phyloP scores from a whole-genome alignment of 108 stramenopile species.

The Craspedostauros australis region DNA sequence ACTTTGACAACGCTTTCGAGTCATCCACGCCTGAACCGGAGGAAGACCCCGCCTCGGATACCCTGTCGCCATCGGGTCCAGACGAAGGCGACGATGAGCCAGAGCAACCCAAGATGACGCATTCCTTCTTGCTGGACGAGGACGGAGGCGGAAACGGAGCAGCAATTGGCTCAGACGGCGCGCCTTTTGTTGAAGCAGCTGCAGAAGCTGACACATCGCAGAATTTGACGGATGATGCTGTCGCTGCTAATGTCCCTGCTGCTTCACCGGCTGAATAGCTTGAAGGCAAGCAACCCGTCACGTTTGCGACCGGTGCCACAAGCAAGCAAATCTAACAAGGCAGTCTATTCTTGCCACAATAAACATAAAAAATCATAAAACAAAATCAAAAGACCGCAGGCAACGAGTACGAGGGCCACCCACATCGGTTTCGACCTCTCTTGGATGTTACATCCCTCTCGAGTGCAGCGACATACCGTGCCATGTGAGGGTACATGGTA shows the following conservation, averaged over 20 bases:
- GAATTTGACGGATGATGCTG: not conserved
- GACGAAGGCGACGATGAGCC: not conserved
- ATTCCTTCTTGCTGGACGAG: not conserved
- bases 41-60: not conserved
- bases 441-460: too few species aligned
- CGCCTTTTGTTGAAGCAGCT: too few species aligned
- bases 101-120: constrained; percentile 9
- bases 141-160: not conserved
- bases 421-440: too few species aligned
- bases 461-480: too few species aligned
- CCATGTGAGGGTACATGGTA: too few species aligned
- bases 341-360: not conserved
- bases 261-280: not conserved
- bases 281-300: not conserved
- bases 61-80: not conserved
- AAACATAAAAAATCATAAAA: constrained; percentile 1
- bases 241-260: not conserved
- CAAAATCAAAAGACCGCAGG: too few species aligned
- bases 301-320: not conserved
- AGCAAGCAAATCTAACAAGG: not conserved
- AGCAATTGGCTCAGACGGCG: not conserved
- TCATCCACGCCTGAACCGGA: too few species aligned
- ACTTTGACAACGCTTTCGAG: constrained; percentile 66
- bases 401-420: too few species aligned
- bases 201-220: too few species aligned